Conservation (phyloP, 2,329 filamentous ascomycete genomes). For the Sporothrix luriei region DNA sequence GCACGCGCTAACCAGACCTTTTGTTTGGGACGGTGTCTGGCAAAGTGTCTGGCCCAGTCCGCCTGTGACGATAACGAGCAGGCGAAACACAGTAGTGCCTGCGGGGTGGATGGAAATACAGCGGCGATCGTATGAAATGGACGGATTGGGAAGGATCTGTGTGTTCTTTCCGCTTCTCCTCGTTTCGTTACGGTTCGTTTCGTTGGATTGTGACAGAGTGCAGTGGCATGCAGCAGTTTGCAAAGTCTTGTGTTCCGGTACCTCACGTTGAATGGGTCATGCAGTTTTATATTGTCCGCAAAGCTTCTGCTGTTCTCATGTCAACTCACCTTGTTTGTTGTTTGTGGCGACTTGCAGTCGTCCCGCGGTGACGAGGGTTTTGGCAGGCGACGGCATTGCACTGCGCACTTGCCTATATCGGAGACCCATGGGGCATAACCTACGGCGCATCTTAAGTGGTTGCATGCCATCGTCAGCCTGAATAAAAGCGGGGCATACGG, state of each 20-base stretch:
- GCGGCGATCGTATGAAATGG: not conserved
- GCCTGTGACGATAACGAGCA: not conserved
- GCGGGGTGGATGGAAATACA: not conserved
- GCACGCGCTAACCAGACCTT: conserved; percentile 18
- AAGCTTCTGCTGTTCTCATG: not conserved
- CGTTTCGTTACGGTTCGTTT: conserved; percentile 16
- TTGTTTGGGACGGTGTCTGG: not conserved
- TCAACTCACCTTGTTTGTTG: not conserved
- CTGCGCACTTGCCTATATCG: conserved; percentile 19
- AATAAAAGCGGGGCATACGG: conserved; percentile 23
- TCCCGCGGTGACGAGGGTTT: conserved; percentile 20
- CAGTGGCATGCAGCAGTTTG: not conserved
- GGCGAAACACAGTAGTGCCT: conserved; percentile 23
- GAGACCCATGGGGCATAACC: conserved; percentile 21
- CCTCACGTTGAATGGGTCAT: not conserved
- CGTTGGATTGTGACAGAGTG: not conserved
- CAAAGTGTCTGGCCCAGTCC: not conserved
- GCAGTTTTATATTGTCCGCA: conserved; percentile 11
- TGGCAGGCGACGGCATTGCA: not conserved
- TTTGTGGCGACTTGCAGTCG: conserved; percentile 23
- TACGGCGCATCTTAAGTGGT: conserved; percentile 25
- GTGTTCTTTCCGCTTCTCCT: not conserved
- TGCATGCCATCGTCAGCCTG: conserved; percentile 21
- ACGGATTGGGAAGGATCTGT: conserved; percentile 21
- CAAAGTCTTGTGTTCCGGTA: not conserved